Conservation (phyloP, 1,139 yeast species). For the Wickerhamomyces sp. region DNA sequence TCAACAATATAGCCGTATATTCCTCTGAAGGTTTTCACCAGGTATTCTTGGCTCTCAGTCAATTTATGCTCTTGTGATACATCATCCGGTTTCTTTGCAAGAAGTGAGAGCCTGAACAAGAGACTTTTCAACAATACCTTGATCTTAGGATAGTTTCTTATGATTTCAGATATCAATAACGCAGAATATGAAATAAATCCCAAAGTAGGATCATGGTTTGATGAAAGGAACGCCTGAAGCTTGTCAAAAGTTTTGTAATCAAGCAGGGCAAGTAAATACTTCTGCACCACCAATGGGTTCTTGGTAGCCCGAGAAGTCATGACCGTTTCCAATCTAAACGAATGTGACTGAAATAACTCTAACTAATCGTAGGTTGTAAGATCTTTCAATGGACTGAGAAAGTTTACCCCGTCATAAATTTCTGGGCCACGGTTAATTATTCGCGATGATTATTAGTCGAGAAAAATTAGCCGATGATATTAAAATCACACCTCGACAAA, state of each 20-base stretch:
- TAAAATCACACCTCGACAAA: no score
- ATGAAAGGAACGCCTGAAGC: slow-evolving; percentile 12
- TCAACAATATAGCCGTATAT: slow-evolving; percentile 21
- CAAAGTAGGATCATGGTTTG: slow-evolving; percentile 17
- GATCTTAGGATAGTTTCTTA: slow-evolving; percentile 16
- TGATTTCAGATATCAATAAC: slow-evolving; percentile 16
- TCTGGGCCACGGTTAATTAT: no score
- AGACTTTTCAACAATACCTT: slow-evolving; percentile 9
- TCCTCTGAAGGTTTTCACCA: slow-evolving; percentile 9
- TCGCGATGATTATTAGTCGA: no score
- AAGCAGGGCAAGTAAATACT: neutral
- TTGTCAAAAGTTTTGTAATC: slow-evolving; percentile 7
- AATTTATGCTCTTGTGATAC: slow-evolving; percentile 1
- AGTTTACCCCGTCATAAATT: no score
- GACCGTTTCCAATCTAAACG: no score
- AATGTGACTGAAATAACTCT: no score
- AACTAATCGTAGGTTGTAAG: no score
- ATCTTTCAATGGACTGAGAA: no score
- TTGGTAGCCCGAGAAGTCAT: neutral
- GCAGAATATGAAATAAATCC: slow-evolving; percentile 17
- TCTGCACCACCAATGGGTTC: neutral
- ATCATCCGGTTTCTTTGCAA: slow-evolving; percentile 1
- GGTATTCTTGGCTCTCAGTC: slow-evolving; percentile 7
- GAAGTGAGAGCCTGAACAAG: slow-evolving; percentile 10
- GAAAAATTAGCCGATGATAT: no score